Evolutionary conservation across 179 eudicot genomes (phyloP), one percentile per base, ranked within the genome.

Genomic region (Spinacia oleracea): DNA sequence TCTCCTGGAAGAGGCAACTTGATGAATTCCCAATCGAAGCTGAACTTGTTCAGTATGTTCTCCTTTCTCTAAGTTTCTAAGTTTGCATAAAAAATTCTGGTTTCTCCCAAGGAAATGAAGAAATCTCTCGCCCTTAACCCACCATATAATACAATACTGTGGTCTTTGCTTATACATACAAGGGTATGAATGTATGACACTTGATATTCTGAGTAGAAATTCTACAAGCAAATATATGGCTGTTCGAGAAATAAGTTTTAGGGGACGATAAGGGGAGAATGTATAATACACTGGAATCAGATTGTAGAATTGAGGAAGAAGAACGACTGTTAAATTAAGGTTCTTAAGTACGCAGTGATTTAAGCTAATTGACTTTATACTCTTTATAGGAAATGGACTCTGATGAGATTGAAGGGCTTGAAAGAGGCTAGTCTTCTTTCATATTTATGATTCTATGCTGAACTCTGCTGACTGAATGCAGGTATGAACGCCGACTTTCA

Each of bases 401-500:
- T 63, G 35, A 27, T 62, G 21, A 23, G 60, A 23, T 9, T 67
- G 25, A 32, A 25, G 70, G 48, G 38, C 38, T 70, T 70, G 59
- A 70, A 58, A 70, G 1, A 70, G 43, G 42, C 75, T 35, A 55
- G 29, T 27, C 27, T 42, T 6, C 46, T 70, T 78, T 50, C 16
- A n/a, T 77, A 51, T 29, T 40, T 56, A 58, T 58, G 80, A 78
- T n/a, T 7, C 0, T 42, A 66, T 67, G 18, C 65, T 77, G 74
- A 78, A 45, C 6, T 38, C 43, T 60, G 10, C 21, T 32, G 51
- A 43, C 18, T 70, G 68, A 16, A 29, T 85, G 81, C 89, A 91
- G 93, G 89, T 91, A 91, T 60, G 96, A 89, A 81, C 88, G 85
- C 42, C 84, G 93, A n/a, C 86, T 88, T 78, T 84, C 93, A 59